These are phyloP conservation scores for Rehmannia glutinosa DNA, from an alignment of 257 asterid species.

Conservation along the genomic window DNA sequence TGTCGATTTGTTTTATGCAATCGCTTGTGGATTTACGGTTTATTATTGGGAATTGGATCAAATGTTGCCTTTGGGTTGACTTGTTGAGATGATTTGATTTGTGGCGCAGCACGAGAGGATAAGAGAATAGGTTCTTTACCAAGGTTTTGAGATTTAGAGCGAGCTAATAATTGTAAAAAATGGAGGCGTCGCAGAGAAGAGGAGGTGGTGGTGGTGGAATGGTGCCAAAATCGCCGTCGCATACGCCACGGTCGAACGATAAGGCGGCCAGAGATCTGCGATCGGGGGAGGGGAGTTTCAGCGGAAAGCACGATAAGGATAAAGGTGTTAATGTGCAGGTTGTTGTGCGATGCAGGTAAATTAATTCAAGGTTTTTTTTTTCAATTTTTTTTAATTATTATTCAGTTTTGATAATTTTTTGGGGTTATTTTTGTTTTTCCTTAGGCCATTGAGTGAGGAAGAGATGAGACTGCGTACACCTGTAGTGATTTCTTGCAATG, in stretches of 20 bases:
- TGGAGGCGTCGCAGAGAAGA: constrained; percentile 70
- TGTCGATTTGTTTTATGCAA: not conserved
- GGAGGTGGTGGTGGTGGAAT: constrained; percentile 52
- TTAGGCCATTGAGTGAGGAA: constrained; percentile 91
- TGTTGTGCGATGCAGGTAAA: constrained; percentile 91
- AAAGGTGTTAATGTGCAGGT: constrained; percentile 97
- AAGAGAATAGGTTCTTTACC: constrained; percentile 3
- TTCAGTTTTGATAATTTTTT: not conserved
- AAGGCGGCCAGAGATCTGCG: constrained; percentile 80
- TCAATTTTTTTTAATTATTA: not conserved
- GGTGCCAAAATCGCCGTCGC: constrained; percentile 67
- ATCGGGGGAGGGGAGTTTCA: constrained; percentile 76
- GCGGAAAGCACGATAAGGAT: constrained; percentile 73
- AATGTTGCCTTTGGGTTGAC: constrained; percentile 33
- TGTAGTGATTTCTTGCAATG: constrained; percentile 83
- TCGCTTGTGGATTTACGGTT: constrained; percentile 6
- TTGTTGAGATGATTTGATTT: constrained; percentile 26
- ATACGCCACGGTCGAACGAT: constrained; percentile 80
- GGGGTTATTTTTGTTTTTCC: not conserved
- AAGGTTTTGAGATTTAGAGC: constrained; percentile 24
- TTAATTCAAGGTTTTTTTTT: not conserved
- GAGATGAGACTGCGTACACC: constrained; percentile 81
- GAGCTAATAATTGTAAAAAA: constrained; percentile 23
- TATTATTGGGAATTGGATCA: constrained; percentile 21
- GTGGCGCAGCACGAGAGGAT: constrained; percentile 8